phyloP scores from a whole-genome alignment of 768 basidiomycete species.

The Leccinum subgranulosum region DNA sequence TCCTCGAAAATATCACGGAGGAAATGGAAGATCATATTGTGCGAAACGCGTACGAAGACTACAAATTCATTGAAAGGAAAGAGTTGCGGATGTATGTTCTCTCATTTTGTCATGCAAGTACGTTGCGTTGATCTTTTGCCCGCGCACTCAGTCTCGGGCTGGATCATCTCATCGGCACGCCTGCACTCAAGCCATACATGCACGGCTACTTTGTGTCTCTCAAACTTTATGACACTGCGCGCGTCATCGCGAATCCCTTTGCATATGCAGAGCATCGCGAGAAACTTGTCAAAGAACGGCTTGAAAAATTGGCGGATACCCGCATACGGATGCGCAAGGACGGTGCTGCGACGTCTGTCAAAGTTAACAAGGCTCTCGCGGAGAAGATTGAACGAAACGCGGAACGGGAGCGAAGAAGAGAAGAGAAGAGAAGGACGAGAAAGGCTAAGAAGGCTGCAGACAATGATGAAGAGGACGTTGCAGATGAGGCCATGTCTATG shows the following conservation, averaged over 20 bases:
- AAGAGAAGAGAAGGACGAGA: slow-evolving; percentile 51
- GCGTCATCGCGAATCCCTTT: slow-evolving; percentile 94
- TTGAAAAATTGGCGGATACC: slow-evolving; percentile 91
- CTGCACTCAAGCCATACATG: slow-evolving; percentile 98
- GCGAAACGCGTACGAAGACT: slow-evolving; percentile 88
- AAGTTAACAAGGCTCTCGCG: slow-evolving; percentile 77
- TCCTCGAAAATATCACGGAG: slow-evolving; percentile 98
- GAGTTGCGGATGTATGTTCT: slow-evolving; percentile 78
- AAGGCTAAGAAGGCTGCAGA: slow-evolving; percentile 38
- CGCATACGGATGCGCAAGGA: slow-evolving; percentile 84
- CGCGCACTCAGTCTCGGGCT: slow-evolving; percentile 69
- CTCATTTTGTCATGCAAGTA: slow-evolving; percentile 1
- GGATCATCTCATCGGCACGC: slow-evolving; percentile 91
- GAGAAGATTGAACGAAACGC: slow-evolving; percentile 64
- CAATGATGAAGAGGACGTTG: slow-evolving; percentile 33
- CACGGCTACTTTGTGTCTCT: slow-evolving; percentile 98
- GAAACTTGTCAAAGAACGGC: slow-evolving; percentile 78
- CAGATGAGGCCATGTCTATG: slow-evolving; percentile 32
- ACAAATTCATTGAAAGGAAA: slow-evolving; percentile 89
- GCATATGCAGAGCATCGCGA: slow-evolving; percentile 94
- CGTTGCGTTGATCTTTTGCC: neutral
- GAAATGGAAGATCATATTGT: slow-evolving; percentile 91
- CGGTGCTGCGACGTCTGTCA: slow-evolving; percentile 23
- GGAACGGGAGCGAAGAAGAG: slow-evolving; percentile 54
- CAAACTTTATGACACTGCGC: slow-evolving; percentile 93